These are phyloP conservation scores for Yarrowia sp. DNA, from an alignment of 805 yeast species.

Conservation along the genomic window DNA sequence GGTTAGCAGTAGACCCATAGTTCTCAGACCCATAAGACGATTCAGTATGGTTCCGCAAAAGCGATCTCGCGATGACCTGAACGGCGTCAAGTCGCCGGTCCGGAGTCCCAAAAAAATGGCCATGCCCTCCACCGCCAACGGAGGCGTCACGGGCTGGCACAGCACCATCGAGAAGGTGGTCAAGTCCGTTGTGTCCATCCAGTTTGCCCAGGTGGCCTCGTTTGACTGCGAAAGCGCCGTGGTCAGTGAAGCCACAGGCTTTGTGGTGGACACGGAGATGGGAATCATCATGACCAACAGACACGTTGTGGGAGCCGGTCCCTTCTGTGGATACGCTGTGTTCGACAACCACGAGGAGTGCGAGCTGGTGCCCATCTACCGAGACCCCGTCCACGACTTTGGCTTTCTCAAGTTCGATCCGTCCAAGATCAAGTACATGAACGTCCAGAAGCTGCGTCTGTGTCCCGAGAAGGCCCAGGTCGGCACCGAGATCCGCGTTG, in stretches of 20 bases:
- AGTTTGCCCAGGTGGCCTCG: conserved; percentile 79
- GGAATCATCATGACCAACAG: conserved; percentile 89
- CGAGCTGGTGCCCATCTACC: conserved; percentile 76
- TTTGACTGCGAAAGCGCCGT: conserved; percentile 83
- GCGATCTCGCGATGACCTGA: conserved; percentile 19
- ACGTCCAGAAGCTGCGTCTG: conserved; percentile 60
- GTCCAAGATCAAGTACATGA: conserved; percentile 65
- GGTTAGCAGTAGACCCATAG: conserved; percentile 15
- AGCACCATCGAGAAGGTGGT: conserved; percentile 77
- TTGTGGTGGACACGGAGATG: conserved; percentile 76
- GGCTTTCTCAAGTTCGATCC: conserved; percentile 85
- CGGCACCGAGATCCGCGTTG: conserved; percentile 91
- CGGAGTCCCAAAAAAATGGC: conserved; percentile 25
- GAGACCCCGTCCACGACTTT: conserved; percentile 95
- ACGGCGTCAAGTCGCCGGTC: conserved; percentile 22
- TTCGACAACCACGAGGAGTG: conserved; percentile 95
- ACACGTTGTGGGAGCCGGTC: conserved; percentile 95
- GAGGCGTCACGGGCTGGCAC: conserved; percentile 59
- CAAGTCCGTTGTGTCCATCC: conserved; percentile 81
- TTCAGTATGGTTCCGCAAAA: conserved; percentile 24
- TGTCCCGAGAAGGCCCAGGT: conserved; percentile 82
- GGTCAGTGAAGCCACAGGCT: conserved; percentile 87
- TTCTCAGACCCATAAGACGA: conserved; percentile 25
- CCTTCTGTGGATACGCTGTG: conserved; percentile 85
- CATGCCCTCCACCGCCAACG: conserved; percentile 14